Percentiles rank a stretch among this genome's conserved stretches.
Conservation (phyloP, 1,284 basidiomycete genomes). For the Mycena citricolor region DNA sequence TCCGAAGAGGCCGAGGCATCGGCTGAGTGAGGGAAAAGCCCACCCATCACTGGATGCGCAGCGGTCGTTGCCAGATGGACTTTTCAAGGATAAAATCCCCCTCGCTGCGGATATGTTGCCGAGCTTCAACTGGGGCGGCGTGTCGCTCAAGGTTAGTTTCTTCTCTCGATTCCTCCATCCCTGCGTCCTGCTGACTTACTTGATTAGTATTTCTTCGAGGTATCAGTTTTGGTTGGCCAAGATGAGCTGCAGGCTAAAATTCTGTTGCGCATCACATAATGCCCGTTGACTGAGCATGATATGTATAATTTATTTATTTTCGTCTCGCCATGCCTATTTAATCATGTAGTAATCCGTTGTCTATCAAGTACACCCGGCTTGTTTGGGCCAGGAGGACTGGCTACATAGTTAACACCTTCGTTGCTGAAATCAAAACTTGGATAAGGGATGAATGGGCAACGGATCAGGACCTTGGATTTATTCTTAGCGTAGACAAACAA, state of each 20-base stretch:
- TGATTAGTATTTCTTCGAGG: constrained; percentile 68
- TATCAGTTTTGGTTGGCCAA: constrained; percentile 61
- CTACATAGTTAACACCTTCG: no score
- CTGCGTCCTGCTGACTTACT: no score
- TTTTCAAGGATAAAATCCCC: constrained; percentile 57
- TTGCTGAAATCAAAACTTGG: no score
- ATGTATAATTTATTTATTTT: no score
- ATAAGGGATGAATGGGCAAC: no score
- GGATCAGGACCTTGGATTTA: no score
- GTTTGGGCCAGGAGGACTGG: no score
- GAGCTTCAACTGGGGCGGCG: constrained; percentile 61
- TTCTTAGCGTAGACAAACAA: no score
- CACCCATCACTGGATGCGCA: constrained; percentile 51
- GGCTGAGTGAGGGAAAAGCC: constrained; percentile 29
- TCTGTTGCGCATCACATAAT: constrained; percentile 57
- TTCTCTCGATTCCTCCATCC: constrained; percentile 13
- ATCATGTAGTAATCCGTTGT: no score
- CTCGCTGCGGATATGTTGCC: constrained; percentile 61
- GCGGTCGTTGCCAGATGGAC: constrained; percentile 58
- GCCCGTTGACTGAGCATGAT: no score
- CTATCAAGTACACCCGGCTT: no score
- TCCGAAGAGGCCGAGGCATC: constrained; percentile 60
- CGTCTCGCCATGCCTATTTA: no score
- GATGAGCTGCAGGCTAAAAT: constrained; percentile 60
- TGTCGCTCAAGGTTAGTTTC: constrained; percentile 59